Conservation (phyloP, 1,284 basidiomycete species). For the Malassezia vespertilionis region DNA sequence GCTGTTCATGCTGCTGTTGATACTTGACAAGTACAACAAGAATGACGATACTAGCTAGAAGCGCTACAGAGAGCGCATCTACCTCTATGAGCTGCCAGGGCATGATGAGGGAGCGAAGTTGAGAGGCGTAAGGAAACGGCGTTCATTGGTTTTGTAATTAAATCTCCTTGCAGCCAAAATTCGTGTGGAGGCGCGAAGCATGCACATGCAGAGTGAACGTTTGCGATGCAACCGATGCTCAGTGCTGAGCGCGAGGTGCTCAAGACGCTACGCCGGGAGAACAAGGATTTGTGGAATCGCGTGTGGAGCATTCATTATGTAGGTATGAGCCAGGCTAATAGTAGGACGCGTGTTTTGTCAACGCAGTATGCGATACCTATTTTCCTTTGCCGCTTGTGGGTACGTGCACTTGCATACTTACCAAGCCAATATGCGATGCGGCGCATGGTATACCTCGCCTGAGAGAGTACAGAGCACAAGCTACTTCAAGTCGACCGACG, state of each 20-base stretch:
- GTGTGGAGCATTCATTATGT: slow-evolving; percentile 14
- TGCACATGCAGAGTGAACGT: background rate
- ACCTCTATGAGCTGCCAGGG: background rate
- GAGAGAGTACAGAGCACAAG: slow-evolving; percentile 50
- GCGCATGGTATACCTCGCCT: slow-evolving; percentile 83
- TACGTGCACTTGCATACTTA: slow-evolving; percentile 11
- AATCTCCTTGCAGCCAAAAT: background rate
- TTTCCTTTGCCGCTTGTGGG: slow-evolving; percentile 13
- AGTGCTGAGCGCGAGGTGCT: slow-evolving; percentile 6
- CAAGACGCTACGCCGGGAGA: slow-evolving; percentile 11
- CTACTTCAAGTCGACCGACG: slow-evolving; percentile 97
- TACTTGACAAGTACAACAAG: slow-evolving; percentile 3
- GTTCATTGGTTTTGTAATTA: background rate
- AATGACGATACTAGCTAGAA: background rate
- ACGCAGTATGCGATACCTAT: slow-evolving; percentile 8
- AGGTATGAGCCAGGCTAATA: slow-evolving; percentile 3
- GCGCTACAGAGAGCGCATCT: slow-evolving; percentile 1
- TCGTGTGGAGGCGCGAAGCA: background rate
- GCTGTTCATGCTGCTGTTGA: slow-evolving; percentile 19
- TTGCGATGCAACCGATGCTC: background rate
- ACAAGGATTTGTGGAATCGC: slow-evolving; percentile 11
- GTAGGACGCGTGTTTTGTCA: no score
- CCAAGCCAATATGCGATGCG: slow-evolving; percentile 78
- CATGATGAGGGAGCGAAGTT: no score
- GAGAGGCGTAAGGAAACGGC: background rate